A percentile compares a stretch with the other conserved stretches of the same genome.
These are phyloP conservation scores for Aspergillus olivimuriae DNA, from an alignment of 495 filamentous ascomycete genomes.

Conservation along the genomic window DNA sequence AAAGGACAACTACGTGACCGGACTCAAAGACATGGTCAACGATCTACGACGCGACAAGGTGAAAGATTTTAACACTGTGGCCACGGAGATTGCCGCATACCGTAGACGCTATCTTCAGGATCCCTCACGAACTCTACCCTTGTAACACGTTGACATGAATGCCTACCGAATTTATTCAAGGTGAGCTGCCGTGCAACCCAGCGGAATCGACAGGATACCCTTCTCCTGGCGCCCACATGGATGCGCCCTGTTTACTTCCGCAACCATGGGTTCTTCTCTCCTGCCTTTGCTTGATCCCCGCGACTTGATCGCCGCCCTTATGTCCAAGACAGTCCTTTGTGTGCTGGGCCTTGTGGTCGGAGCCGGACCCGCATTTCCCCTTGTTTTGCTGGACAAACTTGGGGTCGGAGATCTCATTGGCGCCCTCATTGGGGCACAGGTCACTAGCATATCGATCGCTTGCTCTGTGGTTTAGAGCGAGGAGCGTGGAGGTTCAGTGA, in stretches of 20 bases:
- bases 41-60: constrained; percentile 66
- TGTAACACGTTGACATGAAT: constrained; percentile 29
- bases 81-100: constrained; percentile 73
- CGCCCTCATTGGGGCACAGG: neutral
- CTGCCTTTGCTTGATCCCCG: neutral
- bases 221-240: neutral
- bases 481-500: neutral
- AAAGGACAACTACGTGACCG: constrained; percentile 63
- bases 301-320: neutral
- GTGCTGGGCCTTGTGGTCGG: neutral
- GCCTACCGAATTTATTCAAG: constrained; percentile 14
- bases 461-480: neutral
- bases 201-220: neutral
- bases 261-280: neutral
- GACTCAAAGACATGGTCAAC: constrained; percentile 69
- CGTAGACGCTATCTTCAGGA: constrained; percentile 64
- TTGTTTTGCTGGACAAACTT: neutral
- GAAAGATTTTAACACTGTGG: constrained; percentile 76
- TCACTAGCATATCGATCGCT: neutral
- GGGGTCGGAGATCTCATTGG: neutral
- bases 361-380: neutral
- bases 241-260: neutral
- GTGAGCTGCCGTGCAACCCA: constrained; percentile 24
- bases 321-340: neutral
- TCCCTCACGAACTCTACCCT: constrained; percentile 39